These are phyloP conservation scores for Irpex sp. DNA, from an alignment of 1,284 basidiomycete species.

Conservation along the genomic window DNA sequence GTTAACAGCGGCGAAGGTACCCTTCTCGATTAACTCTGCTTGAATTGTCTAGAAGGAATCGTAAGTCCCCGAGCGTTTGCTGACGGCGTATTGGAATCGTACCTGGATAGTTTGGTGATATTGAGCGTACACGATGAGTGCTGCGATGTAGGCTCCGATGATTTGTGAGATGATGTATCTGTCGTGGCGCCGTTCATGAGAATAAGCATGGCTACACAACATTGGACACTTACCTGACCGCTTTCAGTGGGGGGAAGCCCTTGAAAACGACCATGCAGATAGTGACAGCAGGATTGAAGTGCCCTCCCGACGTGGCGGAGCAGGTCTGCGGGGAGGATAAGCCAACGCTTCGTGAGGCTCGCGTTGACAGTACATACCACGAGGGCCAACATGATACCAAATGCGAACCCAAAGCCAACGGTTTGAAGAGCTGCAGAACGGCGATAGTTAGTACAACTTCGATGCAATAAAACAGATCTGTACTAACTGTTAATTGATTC, in stretches of 20 bases:
- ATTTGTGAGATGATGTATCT: slow-evolving; percentile 66
- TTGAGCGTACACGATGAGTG: slow-evolving; percentile 56
- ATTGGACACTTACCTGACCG: slow-evolving; percentile 33
- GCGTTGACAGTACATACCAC: slow-evolving; percentile 17
- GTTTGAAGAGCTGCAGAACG: slow-evolving; percentile 50
- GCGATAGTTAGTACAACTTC: background rate
- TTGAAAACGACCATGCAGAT: slow-evolving; percentile 49
- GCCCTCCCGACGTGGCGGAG: slow-evolving; percentile 55
- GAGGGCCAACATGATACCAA: slow-evolving; percentile 62
- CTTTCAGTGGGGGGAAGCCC: slow-evolving; percentile 55
- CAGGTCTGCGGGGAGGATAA: slow-evolving; percentile 30
- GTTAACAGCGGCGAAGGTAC: slow-evolving; percentile 36
- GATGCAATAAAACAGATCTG: background rate
- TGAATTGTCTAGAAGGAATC: slow-evolving; percentile 33
- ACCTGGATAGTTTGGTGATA: slow-evolving; percentile 48
- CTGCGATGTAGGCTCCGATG: slow-evolving; percentile 59
- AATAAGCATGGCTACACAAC: background rate
- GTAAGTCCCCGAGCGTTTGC: background rate
- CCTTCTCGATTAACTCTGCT: slow-evolving; percentile 36
- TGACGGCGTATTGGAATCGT: slow-evolving; percentile 20
- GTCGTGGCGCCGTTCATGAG: background rate
- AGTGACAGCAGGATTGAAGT: slow-evolving; percentile 63
- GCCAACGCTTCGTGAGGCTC: background rate
- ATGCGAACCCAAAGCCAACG: slow-evolving; percentile 58
- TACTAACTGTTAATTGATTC: slow-evolving; percentile 42